Conservation (phyloP, 2,329 filamentous ascomycete genomes). For the Cytospora leucostoma region DNA sequence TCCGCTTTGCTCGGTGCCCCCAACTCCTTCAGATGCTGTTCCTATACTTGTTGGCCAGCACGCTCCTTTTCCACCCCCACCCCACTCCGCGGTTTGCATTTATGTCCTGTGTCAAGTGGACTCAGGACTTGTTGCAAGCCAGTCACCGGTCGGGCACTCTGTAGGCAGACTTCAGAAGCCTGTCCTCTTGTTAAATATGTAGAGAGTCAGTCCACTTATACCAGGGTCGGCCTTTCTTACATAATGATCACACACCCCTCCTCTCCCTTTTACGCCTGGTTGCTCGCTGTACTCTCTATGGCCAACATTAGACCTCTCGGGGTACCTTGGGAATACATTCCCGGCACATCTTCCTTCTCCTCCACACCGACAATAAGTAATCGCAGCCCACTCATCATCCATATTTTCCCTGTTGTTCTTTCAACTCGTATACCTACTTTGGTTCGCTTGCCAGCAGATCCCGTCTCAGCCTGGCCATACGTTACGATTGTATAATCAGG, state of each 20-base stretch:
- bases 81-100: background rate
- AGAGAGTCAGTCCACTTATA: constrained; percentile 20
- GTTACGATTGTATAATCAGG: background rate
- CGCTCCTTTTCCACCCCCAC: background rate
- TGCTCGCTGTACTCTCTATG: background rate
- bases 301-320: background rate
- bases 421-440: constrained; percentile 9
- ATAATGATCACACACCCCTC: constrained; percentile 13
- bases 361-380: constrained; percentile 21
- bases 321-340: constrained; percentile 12
- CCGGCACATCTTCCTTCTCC: constrained; percentile 17
- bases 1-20: background rate
- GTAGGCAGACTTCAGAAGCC: constrained; percentile 1
- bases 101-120: constrained; percentile 15
- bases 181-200: background rate
- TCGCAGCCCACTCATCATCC: constrained; percentile 14
- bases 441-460: constrained; percentile 17
- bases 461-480: constrained; percentile 20
- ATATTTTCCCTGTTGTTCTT: constrained; percentile 6
- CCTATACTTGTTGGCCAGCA: background rate
- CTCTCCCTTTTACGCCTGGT: constrained; percentile 4
- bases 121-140: constrained; percentile 1
- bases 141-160: constrained; percentile 3
- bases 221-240: constrained; percentile 15
- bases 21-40: constrained; percentile 5